Conservation (phyloP, 2,329 filamentous ascomycete species). For the Botrytis sinoallii region DNA sequence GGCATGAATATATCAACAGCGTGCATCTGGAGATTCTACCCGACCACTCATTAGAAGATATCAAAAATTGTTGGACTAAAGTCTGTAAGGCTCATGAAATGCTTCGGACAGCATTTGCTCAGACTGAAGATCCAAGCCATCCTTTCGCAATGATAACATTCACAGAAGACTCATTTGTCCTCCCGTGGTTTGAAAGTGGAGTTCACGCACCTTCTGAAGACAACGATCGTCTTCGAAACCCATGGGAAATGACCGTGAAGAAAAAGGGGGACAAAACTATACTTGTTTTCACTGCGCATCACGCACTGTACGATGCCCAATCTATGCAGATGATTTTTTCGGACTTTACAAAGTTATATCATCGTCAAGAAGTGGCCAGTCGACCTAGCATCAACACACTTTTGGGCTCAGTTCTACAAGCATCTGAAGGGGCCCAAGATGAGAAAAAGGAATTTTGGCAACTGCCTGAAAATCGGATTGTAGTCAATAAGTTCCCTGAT, state of each 20-base stretch:
- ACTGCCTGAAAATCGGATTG: constrained; percentile 48
- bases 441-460: constrained; percentile 61
- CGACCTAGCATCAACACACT: constrained; percentile 42
- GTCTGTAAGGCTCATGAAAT: constrained; percentile 61
- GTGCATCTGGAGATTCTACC: constrained; percentile 52
- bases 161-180: constrained; percentile 31
- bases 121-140: constrained; percentile 55
- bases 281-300: constrained; percentile 49
- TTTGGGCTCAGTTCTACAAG: constrained; percentile 45
- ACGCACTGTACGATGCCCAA: constrained; percentile 81
- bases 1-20: constrained; percentile 73
- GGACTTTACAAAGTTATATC: constrained; percentile 50
- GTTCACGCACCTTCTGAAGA: neutral
- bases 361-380: constrained; percentile 29
- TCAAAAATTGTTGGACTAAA: constrained; percentile 58
- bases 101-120: constrained; percentile 70
- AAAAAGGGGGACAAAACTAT: constrained; percentile 17
- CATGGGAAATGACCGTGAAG: constrained; percentile 32
- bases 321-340: constrained; percentile 65
- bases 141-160: constrained; percentile 77
- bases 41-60: constrained; percentile 38
- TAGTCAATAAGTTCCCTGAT: constrained; percentile 70
- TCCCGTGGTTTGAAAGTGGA: constrained; percentile 43
- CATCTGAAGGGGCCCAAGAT: constrained; percentile 34
- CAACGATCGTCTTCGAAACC: constrained; percentile 23